Evolutionary conservation across 75 land plant genomes (phyloP), one percentile per base, ranked within the genome.

Genomic region (Sequoiadendron giganteum): DNA sequence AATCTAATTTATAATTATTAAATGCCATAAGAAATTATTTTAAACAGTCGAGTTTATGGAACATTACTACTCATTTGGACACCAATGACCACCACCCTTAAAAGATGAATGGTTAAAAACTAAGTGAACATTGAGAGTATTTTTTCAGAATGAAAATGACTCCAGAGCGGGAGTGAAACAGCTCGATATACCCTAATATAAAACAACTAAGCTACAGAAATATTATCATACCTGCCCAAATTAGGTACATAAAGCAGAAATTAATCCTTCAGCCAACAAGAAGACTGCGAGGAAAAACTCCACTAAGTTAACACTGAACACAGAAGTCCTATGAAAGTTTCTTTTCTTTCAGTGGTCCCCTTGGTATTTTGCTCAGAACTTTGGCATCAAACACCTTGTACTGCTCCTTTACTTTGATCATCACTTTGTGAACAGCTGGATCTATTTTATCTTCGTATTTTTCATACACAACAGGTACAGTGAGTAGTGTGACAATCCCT

Each of bases 361-460:
- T 87, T 11, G 96, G 96, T 47, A 94, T 89, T 83, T 93, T 95
- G 65, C 89, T 89, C 48, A 94, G 82, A 5, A 93, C 89, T 56
- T 88, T 88, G 0, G 84, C 91, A 89, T 95, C 94, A n/a, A 95
- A 15, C 32, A 89, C 92, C 30, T 54, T 90, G 89, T 94, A 95
- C 18, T 95, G 94, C 49, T 88, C 89, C 55, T 88, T 94, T 16
- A 91, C 58, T 43, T 91, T 82, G 54, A 88, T 45, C 36, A 58
- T 39, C 47, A 91, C 93, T 49, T 54, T 89, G 86, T 89, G 90
- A 28, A 90, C 91, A 56, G 84, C 85, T 36, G 91, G 18, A 68
- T 95, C 94, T 5, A 95, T 88, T 48, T 88, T 84, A 83, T 92
- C 94, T 89, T 95, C 94, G 85, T 95, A 88, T 87, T 90, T 94